phyloP scores from a whole-genome alignment of 768 basidiomycete genomes.

The Trametes sanguinea region DNA sequence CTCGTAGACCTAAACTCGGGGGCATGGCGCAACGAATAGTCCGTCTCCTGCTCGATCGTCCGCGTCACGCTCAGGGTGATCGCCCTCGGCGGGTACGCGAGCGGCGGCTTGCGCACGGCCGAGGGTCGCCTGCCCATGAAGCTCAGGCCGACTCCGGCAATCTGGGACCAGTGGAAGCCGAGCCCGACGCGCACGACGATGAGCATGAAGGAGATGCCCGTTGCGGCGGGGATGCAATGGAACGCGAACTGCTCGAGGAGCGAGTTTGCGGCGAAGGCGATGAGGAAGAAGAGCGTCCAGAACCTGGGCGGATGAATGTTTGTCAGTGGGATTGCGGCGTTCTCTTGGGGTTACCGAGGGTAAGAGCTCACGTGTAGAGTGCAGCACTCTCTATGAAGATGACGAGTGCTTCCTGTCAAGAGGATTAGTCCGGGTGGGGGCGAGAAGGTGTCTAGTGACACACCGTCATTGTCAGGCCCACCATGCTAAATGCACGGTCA shows the following conservation, averaged over 20 bases:
- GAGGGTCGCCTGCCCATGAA: background rate
- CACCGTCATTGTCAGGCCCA: constrained; percentile 6
- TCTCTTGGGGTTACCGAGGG: background rate
- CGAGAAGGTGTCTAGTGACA: background rate
- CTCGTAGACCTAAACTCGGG: too few species aligned
- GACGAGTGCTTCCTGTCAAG: constrained; percentile 13
- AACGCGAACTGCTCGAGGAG: constrained; percentile 14
- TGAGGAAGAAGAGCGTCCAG: constrained; percentile 20
- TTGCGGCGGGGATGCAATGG: constrained; percentile 18
- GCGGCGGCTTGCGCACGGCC: constrained; percentile 1
- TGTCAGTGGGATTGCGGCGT: background rate
- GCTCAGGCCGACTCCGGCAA: background rate
- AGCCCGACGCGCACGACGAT: constrained; percentile 22
- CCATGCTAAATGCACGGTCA: background rate
- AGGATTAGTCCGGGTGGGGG: too few species aligned
- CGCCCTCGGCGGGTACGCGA: constrained; percentile 2
- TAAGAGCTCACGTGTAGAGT: constrained; percentile 12
- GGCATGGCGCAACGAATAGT: constrained; percentile 5
- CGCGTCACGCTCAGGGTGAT: constrained; percentile 16
- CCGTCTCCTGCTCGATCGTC: constrained; percentile 19
- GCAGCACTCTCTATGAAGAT: constrained; percentile 21
- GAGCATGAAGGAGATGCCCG: constrained; percentile 22
- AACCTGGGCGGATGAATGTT: background rate
- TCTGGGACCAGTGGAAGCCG: constrained; percentile 16
- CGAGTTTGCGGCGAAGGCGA: constrained; percentile 8